phyloP scores from a whole-genome alignment of 345 rosid species.

The Syzygium aromaticum region DNA sequence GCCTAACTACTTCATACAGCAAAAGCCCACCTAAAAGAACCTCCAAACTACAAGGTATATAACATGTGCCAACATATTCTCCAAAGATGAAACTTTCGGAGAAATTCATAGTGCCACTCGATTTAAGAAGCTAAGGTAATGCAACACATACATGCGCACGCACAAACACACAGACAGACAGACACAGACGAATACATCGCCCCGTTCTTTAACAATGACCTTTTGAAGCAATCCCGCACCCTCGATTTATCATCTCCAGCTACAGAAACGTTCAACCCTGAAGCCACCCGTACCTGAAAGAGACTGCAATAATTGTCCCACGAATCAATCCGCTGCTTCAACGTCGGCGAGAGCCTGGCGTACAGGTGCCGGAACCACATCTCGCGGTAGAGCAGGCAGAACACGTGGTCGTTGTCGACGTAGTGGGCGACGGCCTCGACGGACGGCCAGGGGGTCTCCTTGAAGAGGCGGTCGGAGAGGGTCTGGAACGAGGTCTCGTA shows the following conservation, averaged over 20 bases:
- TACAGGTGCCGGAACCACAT: slow-evolving; percentile 98
- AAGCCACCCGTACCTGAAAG: slow-evolving; percentile 41
- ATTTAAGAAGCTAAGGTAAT: background rate
- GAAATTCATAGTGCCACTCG: background rate
- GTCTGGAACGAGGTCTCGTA: slow-evolving; percentile 94
- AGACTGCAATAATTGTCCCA: slow-evolving; percentile 95
- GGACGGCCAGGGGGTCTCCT: slow-evolving; percentile 96
- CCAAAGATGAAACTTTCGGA: background rate
- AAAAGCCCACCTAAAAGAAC: background rate
- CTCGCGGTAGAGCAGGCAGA: slow-evolving; percentile 93
- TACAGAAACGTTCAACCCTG: background rate
- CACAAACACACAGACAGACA: background rate
- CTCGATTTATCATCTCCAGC: background rate
- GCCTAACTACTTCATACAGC: background rate
- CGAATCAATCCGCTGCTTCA: slow-evolving; percentile 91
- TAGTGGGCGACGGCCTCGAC: slow-evolving; percentile 78
- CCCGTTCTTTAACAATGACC: background rate
- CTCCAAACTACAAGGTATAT: background rate
- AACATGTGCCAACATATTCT: background rate
- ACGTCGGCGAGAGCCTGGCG: slow-evolving; percentile 84
- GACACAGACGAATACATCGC: background rate
- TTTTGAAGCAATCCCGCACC: background rate
- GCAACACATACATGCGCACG: background rate
- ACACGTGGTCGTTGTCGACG: slow-evolving; percentile 92
- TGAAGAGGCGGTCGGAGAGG: slow-evolving; percentile 77